Evolutionary conservation across 331 rosid species (phyloP), one percentile per base, ranked within the genome.

Genomic region (Stylosanthes scabra): DNA sequence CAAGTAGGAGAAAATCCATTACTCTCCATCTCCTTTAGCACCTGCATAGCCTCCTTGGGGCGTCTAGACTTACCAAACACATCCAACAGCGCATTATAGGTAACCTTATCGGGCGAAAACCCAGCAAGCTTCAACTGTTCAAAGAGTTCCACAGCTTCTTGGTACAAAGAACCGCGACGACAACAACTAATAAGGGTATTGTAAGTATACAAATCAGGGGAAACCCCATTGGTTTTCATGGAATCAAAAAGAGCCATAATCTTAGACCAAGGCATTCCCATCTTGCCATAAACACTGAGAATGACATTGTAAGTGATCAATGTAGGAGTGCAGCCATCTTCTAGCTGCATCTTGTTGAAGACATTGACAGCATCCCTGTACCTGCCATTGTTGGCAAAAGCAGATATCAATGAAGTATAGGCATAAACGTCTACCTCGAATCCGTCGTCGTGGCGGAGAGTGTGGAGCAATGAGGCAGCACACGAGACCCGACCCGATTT

Each of bases 241-340:
- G 75, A 13, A 3, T 83, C 74, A 25, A 92, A 62, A 52, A 86
- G 84, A 25, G 63, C 75, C 7, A 74, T 68, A 49, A 84, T 84
- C 72, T 70, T 84, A 65, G 86, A 78, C 96, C 96, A 92, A 77
- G 95, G 87, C 91, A 86, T 85, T 2, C 97, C 94, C 94, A 90
- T 86, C 78, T 92, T 92, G 28, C 96, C 97, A 76, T 85, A 92
- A 49, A 90, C 94, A 75, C 86, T 85, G 78, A 92, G 71, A 16
- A 90, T 71, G 61, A 88, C 87, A 74, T 92, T 90, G 64, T 85
- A 92, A 58, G 96, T 90, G 15, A 90, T 82, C 60, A 90, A 81
- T 57, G 91, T 85, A 46, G 96, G 96, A 13, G 51, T 59, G 49
- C 86, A 85, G 1, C 95, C 98, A 58, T 88, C 93, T 58, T 79